Percentiles rank a stretch among this genome's conserved stretches.
Evolutionary conservation across 1,284 basidiomycete species (phyloP).

Genomic region (Stereum hirsutum): DNA sequence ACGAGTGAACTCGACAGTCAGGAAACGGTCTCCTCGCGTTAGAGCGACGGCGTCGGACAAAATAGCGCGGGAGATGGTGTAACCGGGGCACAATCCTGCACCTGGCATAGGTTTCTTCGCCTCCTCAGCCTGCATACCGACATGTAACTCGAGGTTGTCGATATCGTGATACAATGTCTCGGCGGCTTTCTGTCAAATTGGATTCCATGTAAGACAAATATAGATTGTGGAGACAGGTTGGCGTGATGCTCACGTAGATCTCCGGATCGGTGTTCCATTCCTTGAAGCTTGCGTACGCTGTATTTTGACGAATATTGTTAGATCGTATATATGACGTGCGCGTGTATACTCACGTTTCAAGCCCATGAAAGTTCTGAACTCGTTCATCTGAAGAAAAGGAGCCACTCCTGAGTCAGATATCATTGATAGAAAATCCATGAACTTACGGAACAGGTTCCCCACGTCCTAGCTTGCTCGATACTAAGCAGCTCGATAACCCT

Average conservation of each 20-base stretch:
- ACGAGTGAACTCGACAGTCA: constrained; percentile 68
- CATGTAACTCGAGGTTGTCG: constrained; percentile 70
- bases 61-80: constrained; percentile 81
- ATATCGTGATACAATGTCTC: constrained; percentile 64
- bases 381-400: constrained; percentile 51
- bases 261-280: constrained; percentile 73
- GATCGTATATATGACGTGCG: not conserved
- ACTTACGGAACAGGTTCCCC: constrained; percentile 68
- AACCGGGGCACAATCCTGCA: constrained; percentile 82
- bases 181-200: constrained; percentile 43
- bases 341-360: constrained; percentile 29
- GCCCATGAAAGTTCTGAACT: constrained; percentile 51
- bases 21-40: constrained; percentile 61
- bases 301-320: constrained; percentile 1
- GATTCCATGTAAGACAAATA: constrained; percentile 3
- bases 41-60: constrained; percentile 75
- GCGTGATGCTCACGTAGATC: constrained; percentile 39
- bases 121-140: constrained; percentile 69
- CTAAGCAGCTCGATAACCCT: constrained; percentile 66
- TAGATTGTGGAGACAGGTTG: not conserved
- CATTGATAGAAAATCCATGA: too few species aligned
- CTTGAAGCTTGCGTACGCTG: constrained; percentile 52
- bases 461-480: constrained; percentile 60
- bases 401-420: not conserved
- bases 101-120: constrained; percentile 61